Evolutionary conservation across 1,139 yeast genomes (phyloP).

Genomic region (Kodamaea anthophila): DNA sequence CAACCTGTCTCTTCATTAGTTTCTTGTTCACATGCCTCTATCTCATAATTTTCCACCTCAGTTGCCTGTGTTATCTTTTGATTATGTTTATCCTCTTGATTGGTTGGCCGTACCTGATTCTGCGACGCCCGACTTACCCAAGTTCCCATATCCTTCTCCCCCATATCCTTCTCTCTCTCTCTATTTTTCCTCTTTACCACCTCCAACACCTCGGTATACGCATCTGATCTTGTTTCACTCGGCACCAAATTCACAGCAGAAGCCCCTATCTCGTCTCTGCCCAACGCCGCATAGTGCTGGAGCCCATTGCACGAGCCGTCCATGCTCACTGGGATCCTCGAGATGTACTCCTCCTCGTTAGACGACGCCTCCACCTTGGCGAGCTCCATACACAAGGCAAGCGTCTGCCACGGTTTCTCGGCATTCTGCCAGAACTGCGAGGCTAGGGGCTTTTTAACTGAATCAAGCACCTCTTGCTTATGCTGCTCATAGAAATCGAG

Average conservation of each 20-base stretch:
- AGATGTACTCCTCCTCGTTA: slow-evolving; percentile 19
- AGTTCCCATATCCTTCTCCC: slow-evolving; percentile 14
- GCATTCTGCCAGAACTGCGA: slow-evolving; percentile 24
- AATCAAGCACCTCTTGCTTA: slow-evolving; percentile 14
- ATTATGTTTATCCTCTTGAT: neutral
- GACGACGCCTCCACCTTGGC: slow-evolving; percentile 16
- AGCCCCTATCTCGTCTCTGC: slow-evolving; percentile 33
- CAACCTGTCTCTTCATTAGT: too few species aligned
- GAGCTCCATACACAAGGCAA: slow-evolving; percentile 33
- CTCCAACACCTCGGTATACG: slow-evolving; percentile 30
- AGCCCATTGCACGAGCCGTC: slow-evolving; percentile 47
- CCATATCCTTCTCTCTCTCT: slow-evolving; percentile 14
- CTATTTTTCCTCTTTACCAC: slow-evolving; percentile 18
- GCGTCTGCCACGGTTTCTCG: slow-evolving; percentile 39
- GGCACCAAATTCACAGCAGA: slow-evolving; percentile 30
- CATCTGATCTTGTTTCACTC: slow-evolving; percentile 23
- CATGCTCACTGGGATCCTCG: slow-evolving; percentile 37
- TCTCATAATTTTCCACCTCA: neutral
- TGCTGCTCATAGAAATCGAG: slow-evolving; percentile 22
- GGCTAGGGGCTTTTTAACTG: slow-evolving; percentile 1
- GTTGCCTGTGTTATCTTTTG: neutral
- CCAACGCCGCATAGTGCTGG: slow-evolving; percentile 43
- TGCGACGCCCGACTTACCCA: slow-evolving; percentile 14
- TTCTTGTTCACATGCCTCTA: too few species aligned
- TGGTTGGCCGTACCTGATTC: slow-evolving; percentile 14